These are phyloP conservation scores for Guyanaporus albipodus DNA, from an alignment of 768 basidiomycete species.

Conservation along the genomic window DNA sequence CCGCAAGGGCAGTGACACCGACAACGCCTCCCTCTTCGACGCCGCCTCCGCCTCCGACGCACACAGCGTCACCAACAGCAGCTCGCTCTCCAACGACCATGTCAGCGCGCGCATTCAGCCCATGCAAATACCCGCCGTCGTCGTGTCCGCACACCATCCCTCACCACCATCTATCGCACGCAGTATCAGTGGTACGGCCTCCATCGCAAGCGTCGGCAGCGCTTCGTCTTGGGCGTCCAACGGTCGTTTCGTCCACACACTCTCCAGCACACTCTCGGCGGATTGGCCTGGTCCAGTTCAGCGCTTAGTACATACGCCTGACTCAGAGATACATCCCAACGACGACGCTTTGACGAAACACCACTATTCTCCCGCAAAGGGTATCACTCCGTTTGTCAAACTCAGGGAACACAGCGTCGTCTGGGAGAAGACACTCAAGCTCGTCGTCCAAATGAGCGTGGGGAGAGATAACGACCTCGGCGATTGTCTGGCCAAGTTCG, in stretches of 20 bases:
- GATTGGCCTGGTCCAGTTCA: constrained; percentile 17
- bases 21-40: constrained; percentile 24
- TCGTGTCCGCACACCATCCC: constrained; percentile 25
- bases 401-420: constrained; percentile 62
- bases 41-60: constrained; percentile 24
- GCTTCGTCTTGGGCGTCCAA: constrained; percentile 18
- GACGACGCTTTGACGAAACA: neutral
- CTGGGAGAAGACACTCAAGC: constrained; percentile 58
- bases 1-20: constrained; percentile 21
- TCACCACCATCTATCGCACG: constrained; percentile 7
- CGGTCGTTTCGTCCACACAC: constrained; percentile 1
- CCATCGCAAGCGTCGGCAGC: constrained; percentile 19
- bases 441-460: constrained; percentile 58
- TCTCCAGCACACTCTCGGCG: constrained; percentile 24
- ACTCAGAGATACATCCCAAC: neutral
- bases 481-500: constrained; percentile 60
- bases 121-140: constrained; percentile 23
- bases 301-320: neutral
- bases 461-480: constrained; percentile 50
- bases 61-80: constrained; percentile 27
- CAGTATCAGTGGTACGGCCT: constrained; percentile 23
- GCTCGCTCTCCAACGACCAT: constrained; percentile 22
- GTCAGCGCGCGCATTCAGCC: constrained; percentile 2
- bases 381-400: constrained; percentile 55
- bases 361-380: constrained; percentile 43